Conservation (phyloP, 495 filamentous ascomycete species). For the Aspergillus ostianus region DNA sequence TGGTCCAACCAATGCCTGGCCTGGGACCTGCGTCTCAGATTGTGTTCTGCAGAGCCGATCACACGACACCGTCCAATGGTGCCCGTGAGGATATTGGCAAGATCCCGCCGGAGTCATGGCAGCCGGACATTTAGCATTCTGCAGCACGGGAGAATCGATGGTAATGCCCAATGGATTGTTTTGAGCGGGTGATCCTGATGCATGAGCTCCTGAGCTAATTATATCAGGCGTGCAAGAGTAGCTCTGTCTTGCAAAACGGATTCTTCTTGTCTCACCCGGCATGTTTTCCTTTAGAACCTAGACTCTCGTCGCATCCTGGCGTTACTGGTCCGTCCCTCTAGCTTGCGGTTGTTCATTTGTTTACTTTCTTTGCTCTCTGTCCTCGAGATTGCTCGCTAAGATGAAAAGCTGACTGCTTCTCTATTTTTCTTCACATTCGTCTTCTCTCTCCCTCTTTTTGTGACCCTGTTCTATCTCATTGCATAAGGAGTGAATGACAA, state of each 20-base stretch:
- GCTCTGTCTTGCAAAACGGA: neutral
- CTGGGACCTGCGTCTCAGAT: neutral
- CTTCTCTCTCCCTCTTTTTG: neutral
- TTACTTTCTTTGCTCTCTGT: neutral
- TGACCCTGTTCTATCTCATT: neutral
- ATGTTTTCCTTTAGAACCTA: neutral
- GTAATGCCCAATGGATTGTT: neutral
- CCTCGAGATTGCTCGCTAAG: neutral
- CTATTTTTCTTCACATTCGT: neutral
- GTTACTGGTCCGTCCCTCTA: neutral
- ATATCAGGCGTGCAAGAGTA: constrained; percentile 1
- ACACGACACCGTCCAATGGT: neutral
- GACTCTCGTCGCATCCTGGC: neutral
- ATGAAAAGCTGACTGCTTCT: neutral
- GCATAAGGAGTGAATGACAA: neutral
- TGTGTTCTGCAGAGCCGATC: neutral
- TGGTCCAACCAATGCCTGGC: constrained; percentile 1
- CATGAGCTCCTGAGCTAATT: constrained; percentile 9
- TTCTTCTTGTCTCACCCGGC: neutral
- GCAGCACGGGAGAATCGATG: constrained; percentile 6
- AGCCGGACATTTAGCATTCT: constrained; percentile 7
- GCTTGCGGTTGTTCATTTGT: neutral
- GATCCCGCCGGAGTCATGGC: neutral
- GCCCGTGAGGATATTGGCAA: neutral
- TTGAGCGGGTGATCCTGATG: constrained; percentile 2